Evolutionary conservation across 164 flowering plant species (phyloP).

Genomic region (Macadamia integrifolia): DNA sequence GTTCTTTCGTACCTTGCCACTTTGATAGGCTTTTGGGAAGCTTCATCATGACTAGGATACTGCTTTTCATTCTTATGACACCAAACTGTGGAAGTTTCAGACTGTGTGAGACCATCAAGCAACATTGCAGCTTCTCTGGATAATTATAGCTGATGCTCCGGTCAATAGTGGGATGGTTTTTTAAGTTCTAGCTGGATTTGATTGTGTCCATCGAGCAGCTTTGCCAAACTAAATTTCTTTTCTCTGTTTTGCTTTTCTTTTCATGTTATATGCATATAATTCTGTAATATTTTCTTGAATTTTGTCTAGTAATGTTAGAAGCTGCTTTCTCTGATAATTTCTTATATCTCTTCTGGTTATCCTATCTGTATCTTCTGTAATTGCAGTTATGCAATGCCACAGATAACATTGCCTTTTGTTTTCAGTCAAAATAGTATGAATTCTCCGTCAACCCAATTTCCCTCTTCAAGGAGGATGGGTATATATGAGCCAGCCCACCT

Average conservation of each 20-base stretch:
- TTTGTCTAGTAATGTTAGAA: background rate
- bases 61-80: no score
- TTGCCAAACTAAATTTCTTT: background rate
- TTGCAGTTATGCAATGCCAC: conserved; percentile 1
- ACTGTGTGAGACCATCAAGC: background rate
- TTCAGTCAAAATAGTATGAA: conserved; percentile 44
- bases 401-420: conserved; percentile 4
- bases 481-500: conserved; percentile 70
- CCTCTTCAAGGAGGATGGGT: conserved; percentile 59
- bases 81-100: background rate
- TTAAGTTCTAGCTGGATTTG: background rate
- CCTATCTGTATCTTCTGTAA: background rate
- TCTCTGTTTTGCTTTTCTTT: background rate
- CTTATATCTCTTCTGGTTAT: background rate
- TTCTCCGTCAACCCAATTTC: conserved; percentile 66
- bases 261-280: background rate
- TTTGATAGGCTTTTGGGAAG: no score
- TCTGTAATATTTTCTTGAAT: background rate
- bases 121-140: background rate
- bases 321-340: background rate
- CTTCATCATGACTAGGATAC: no score
- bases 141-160: background rate
- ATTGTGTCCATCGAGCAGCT: background rate
- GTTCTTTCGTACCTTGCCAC: no score
- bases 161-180: background rate